Conservation (phyloP, 371 early-diverging fungal species). For the Cokeromyces recurvatus region DNA sequence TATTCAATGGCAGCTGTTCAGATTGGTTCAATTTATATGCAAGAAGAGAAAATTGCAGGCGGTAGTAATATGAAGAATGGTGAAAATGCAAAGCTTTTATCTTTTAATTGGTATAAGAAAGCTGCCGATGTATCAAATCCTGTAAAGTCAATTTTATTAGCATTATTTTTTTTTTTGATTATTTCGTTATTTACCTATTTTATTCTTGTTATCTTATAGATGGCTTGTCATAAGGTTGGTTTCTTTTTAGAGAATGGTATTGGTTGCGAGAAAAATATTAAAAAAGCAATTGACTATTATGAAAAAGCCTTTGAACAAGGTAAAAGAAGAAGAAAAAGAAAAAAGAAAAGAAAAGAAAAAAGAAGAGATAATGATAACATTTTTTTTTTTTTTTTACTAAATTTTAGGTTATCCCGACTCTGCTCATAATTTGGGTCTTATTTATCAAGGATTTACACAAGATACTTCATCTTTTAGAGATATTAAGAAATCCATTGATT, state of each 20-base stretch:
- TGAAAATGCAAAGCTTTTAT: constrained; percentile 45
- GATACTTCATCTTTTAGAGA: constrained; percentile 37
- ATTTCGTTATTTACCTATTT: no score
- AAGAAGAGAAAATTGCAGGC: constrained; percentile 49
- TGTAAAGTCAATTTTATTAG: constrained; percentile 20
- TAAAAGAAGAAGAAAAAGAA: constrained; percentile 8
- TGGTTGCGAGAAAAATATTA: constrained; percentile 38
- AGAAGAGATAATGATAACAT: neutral
- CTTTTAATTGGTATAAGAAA: constrained; percentile 48
- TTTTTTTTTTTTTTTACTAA: no score
- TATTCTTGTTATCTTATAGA: constrained; percentile 20
- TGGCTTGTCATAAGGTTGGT: constrained; percentile 57
- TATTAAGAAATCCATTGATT: constrained; percentile 45
- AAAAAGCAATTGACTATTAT: constrained; percentile 48
- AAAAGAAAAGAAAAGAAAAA: neutral
- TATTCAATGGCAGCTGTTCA: constrained; percentile 62
- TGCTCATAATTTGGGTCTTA: constrained; percentile 57
- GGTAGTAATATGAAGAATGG: constrained; percentile 50
- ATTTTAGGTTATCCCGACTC: constrained; percentile 58
- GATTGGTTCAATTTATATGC: constrained; percentile 51
- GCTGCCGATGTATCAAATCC: constrained; percentile 53
- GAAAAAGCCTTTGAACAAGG: constrained; percentile 49
- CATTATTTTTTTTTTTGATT: neutral
- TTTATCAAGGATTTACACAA: constrained; percentile 47
- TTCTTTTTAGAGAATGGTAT: constrained; percentile 49